Base-by-base conservation (phyloP, 805 yeast genomes). In the Helenozyma rhizophorensis region DNA sequence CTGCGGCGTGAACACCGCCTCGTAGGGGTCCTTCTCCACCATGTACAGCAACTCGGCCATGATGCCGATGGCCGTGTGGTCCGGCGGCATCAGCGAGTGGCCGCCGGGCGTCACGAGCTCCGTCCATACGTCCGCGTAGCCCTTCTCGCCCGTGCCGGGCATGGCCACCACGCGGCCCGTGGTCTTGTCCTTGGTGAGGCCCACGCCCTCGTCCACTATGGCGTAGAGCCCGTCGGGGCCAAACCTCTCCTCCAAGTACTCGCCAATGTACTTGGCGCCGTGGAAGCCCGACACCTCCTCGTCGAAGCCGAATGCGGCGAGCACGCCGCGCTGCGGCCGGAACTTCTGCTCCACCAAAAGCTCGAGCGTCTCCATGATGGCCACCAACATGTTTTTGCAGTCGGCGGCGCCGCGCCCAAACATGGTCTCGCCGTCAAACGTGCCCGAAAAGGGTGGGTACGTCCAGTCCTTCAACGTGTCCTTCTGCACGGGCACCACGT, bases 101-200 rank as follows among this genome's bases (percentile, higher is more conserved):
- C 60, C 59, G 3, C 60, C 59, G 9, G 58, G 58, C 3, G 57
- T 53, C 23, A 34, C 42, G 26, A 54, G 42, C 16, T 47, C 53
- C 25, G 81, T 62, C 18, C 50, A 40, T 3, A 71, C 46, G 43
- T 70, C 58, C 3, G 80, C 74, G 38, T 76, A 62, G 21, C 69
- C 68, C 29, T 69, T 60, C 23, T 72, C 83, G 13, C 73, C 59
- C 2, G 62, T 54, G 6, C 55, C 78, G 59, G 48, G 68, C 45
- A 32, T 59, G 53, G 53, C 95, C 78, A 71, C 61, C 23, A 49
- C 51, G 50, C 80, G 83, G 13, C 76, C 77, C 10, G 80, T 73
- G 34, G 35, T 53, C 2, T 46, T 39, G 25, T 58, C 64, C 9
- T 35, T 25, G 5, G 37, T 33, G 16, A 62, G 38, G 4, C 76